Conservation (phyloP, 2,329 filamentous ascomycete genomes). For the Ceratocystis cubensis region DNA sequence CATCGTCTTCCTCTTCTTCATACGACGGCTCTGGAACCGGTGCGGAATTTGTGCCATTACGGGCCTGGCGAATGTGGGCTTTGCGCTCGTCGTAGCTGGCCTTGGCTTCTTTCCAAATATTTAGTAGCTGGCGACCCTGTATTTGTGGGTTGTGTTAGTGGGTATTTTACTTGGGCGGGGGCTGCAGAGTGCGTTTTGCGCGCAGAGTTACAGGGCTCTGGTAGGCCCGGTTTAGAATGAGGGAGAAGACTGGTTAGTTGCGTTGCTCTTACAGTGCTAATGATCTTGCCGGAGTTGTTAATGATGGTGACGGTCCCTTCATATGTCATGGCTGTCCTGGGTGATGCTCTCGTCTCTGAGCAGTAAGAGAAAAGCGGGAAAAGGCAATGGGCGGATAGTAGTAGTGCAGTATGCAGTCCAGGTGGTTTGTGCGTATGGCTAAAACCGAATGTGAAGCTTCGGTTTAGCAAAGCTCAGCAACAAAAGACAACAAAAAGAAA, state of each 20-base stretch:
- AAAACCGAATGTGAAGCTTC: neutral
- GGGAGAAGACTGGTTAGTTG: neutral
- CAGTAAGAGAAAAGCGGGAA: neutral
- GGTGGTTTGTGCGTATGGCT: neutral
- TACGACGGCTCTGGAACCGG: slow-evolving; percentile 18
- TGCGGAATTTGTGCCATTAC: slow-evolving; percentile 24
- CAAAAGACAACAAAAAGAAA: neutral
- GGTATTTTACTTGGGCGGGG: neutral
- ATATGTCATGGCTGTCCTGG: slow-evolving; percentile 31
- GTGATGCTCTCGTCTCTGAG: slow-evolving; percentile 4
- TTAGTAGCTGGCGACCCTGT: slow-evolving; percentile 79
- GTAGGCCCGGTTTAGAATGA: neutral
- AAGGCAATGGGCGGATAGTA: neutral
- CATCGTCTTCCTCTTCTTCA: slow-evolving; percentile 19
- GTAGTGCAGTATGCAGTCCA: neutral
- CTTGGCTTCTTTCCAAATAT: slow-evolving; percentile 85
- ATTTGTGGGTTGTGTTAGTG: slow-evolving; percentile 8
- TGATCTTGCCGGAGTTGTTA: slow-evolving; percentile 81
- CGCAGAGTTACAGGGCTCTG: neutral
- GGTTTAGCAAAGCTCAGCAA: neutral
- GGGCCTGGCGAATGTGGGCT: slow-evolving; percentile 60
- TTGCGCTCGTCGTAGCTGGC: slow-evolving; percentile 80
- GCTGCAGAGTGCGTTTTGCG: no score
- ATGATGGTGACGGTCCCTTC: slow-evolving; percentile 75
- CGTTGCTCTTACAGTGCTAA: slow-evolving; percentile 57